Evolutionary conservation across 371 early-diverging fungal genomes (phyloP).

Genomic region (Antonospora locustae): DNA sequence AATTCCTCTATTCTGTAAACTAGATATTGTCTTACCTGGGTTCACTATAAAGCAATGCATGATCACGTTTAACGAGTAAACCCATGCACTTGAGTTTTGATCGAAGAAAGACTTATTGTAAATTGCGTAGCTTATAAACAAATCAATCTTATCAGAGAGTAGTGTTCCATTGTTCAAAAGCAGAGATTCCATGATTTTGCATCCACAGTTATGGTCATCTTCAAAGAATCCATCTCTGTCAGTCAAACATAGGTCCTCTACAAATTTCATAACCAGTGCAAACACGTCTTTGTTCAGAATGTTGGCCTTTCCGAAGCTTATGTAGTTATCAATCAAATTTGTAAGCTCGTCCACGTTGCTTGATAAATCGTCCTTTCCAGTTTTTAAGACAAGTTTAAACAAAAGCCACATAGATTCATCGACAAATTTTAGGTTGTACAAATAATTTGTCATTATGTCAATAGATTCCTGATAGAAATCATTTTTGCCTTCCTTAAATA

Average conservation of each 20-base stretch:
- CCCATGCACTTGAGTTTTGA: constrained; percentile 20
- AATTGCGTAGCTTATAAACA: constrained; percentile 30
- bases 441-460: constrained; percentile 38
- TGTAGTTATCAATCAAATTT: constrained; percentile 51
- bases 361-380: constrained; percentile 35
- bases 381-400: constrained; percentile 32
- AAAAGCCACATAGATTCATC: constrained; percentile 41
- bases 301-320: constrained; percentile 45
- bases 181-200: constrained; percentile 51
- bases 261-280: constrained; percentile 14
- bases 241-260: background rate
- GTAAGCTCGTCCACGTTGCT: constrained; percentile 38
- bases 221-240: constrained; percentile 39
- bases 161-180: constrained; percentile 47
- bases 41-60: constrained; percentile 49
- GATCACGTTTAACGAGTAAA: constrained; percentile 33
- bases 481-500: constrained; percentile 32
- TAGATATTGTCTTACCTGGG: constrained; percentile 21
- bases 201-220: constrained; percentile 50
- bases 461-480: constrained; percentile 50
- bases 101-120: constrained; percentile 15
- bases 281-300: constrained; percentile 25
- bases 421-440: constrained; percentile 45
- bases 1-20: constrained; percentile 17
- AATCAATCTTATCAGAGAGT: constrained; percentile 20